Conservation (phyloP, 116 monocot species). For the Papilionanthe hybrid region DNA sequence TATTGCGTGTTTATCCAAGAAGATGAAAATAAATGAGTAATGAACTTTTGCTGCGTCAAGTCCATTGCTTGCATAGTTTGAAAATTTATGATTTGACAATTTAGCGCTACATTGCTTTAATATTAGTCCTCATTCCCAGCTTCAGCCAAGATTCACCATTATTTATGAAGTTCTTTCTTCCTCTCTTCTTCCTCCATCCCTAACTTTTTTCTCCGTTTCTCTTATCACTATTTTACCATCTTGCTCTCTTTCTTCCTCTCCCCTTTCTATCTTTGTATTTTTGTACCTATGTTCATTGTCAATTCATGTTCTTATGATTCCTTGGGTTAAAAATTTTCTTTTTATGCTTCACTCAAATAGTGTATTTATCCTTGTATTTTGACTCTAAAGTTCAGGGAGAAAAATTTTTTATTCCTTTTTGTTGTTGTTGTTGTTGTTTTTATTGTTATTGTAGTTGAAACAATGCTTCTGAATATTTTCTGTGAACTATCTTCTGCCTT, state of each 20-base stretch:
- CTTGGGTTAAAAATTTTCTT: neutral
- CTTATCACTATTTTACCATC: too few relatives aligned
- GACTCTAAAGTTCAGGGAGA: neutral
- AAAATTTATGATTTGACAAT: neutral
- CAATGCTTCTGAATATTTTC: neutral
- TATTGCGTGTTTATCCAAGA: neutral
- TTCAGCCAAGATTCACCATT: neutral
- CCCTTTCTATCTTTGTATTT: neutral
- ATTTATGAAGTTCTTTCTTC: neutral
- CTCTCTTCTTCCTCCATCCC: too few relatives aligned
- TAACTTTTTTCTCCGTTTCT: too few relatives aligned
- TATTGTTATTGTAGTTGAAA: neutral
- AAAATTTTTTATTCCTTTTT: neutral
- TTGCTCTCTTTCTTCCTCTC: too few relatives aligned
- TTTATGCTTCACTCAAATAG: neutral
- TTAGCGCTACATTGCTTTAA: neutral
- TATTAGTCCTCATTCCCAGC: neutral
- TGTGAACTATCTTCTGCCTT: neutral
- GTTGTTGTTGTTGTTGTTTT: neutral
- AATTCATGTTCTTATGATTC: neutral
- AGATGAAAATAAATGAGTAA: neutral
- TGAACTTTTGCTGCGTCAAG: neutral
- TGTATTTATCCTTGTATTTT: neutral
- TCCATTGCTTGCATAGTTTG: neutral
- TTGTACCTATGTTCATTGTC: neutral